These are phyloP conservation scores for Trebouxia gelatinosa DNA, from an alignment of 163 green algal genomes.

Conservation along the genomic window DNA sequence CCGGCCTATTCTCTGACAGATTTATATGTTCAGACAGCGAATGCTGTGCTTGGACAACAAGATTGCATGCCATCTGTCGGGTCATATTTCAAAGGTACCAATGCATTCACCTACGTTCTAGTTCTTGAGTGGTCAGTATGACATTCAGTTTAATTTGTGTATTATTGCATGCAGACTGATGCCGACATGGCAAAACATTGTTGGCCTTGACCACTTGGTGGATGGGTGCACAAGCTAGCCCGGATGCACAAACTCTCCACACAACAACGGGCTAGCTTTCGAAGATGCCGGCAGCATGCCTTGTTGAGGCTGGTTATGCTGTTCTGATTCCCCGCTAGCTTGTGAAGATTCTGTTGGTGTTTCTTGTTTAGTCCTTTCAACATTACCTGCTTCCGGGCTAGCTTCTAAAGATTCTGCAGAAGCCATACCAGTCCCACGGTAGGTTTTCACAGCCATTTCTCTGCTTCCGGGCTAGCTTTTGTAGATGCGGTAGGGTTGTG, in stretches of 20 bases:
- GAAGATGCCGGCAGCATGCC: constrained; percentile 6
- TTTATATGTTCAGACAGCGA: not conserved
- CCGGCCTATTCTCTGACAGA: not conserved
- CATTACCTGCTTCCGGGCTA: constrained; percentile 23
- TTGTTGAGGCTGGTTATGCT: constrained; percentile 8
- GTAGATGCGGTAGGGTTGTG: too few species aligned
- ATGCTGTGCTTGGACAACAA: not conserved
- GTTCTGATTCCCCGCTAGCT: constrained; percentile 17
- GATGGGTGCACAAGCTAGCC: constrained; percentile 17
- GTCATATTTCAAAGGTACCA: not conserved
- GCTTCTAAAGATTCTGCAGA: constrained; percentile 26
- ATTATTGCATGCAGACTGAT: constrained; percentile 26
- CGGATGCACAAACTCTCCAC: not conserved
- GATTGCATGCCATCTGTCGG: constrained; percentile 15
- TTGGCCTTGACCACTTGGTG: constrained; percentile 16
- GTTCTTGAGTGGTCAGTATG: not conserved
- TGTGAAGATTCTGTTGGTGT: constrained; percentile 22
- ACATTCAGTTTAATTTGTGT: not conserved
- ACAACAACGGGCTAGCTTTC: constrained; percentile 16
- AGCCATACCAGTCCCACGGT: constrained; percentile 26
- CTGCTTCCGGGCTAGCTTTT: constrained; percentile 26
- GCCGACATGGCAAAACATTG: constrained; percentile 12
- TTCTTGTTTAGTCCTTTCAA: constrained; percentile 28
- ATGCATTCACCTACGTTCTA: constrained; percentile 13
- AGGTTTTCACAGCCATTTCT: constrained; percentile 30